Conservation (phyloP, 2,329 filamentous ascomycete genomes). For the Neoscytalidium dimidiatum region DNA sequence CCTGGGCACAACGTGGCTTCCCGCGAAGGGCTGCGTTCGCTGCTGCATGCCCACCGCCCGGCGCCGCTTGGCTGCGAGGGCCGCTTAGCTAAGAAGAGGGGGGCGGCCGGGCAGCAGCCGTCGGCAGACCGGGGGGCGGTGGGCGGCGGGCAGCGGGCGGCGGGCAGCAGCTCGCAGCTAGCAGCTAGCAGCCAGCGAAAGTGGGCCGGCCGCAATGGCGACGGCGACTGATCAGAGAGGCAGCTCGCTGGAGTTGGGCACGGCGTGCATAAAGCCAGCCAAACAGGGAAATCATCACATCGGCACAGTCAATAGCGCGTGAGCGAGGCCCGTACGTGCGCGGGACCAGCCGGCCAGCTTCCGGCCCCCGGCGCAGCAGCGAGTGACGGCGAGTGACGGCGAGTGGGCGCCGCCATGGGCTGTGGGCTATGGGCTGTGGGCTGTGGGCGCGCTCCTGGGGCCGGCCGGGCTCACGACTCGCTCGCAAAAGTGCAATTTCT, state of each 20-base stretch:
- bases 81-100: not conserved
- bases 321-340: conserved; percentile 4
- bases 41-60: conserved; percentile 6
- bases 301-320: conserved; percentile 3
- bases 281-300: conserved; percentile 18
- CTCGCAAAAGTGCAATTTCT: conserved; percentile 10
- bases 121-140: not conserved
- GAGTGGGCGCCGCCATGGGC: too few relatives aligned
- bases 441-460: not conserved
- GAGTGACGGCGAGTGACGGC: conserved; percentile 5
- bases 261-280: conserved; percentile 14
- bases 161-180: too few relatives aligned
- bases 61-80: too few relatives aligned
- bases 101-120: not conserved
- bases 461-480: conserved; percentile 9
- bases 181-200: not conserved
- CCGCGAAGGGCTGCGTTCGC: conserved; percentile 14
- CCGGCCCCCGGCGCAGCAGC: not conserved
- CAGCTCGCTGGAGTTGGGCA: not conserved
- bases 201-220: not conserved
- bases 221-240: not conserved
- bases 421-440: too few relatives aligned
- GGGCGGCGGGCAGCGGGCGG: not conserved
- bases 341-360: conserved; percentile 17
- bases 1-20: conserved; percentile 20